Evolutionary conservation across 1,284 basidiomycete species (phyloP).

Genomic region (Puccinia novopanici): DNA sequence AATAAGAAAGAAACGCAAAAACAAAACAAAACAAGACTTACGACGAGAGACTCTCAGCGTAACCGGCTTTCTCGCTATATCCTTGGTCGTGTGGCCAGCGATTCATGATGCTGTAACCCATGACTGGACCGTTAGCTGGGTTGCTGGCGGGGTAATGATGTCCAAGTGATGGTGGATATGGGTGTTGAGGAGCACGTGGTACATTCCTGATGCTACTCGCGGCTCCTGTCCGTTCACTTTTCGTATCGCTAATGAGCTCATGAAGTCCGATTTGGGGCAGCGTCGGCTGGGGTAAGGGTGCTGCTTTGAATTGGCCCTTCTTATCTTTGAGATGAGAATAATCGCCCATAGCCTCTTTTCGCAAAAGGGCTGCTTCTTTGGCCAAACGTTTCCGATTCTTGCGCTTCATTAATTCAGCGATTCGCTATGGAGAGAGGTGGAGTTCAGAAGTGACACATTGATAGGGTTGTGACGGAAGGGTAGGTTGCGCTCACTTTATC

Average conservation of each 20-base stretch:
- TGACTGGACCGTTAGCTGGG: neutral
- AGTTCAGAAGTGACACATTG: conserved; percentile 57
- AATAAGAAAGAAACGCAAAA: neutral
- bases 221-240: neutral
- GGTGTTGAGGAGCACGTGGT: conserved; percentile 6
- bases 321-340: conserved; percentile 89
- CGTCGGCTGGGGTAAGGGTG: conserved; percentile 87
- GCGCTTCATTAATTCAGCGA: conserved; percentile 86
- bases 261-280: conserved; percentile 86
- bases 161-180: conserved; percentile 27
- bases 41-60: conserved; percentile 44
- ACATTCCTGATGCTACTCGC: conserved; percentile 8
- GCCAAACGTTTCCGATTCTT: conserved; percentile 82
- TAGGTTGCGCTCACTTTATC: conserved; percentile 72
- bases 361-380: conserved; percentile 77
- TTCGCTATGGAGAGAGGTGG: conserved; percentile 62
- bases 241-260: conserved; percentile 61
- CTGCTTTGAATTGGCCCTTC: conserved; percentile 78
- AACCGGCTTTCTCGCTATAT: conserved; percentile 38
- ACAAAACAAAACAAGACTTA: conserved; percentile 6
- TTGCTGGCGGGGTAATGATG: conserved; percentile 24
- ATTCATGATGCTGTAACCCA: conserved; percentile 16
- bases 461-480: neutral
- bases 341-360: conserved; percentile 85
- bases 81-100: conserved; percentile 34